Conservation (phyloP, 2,329 filamentous ascomycete species). For the Didymella exigua region DNA sequence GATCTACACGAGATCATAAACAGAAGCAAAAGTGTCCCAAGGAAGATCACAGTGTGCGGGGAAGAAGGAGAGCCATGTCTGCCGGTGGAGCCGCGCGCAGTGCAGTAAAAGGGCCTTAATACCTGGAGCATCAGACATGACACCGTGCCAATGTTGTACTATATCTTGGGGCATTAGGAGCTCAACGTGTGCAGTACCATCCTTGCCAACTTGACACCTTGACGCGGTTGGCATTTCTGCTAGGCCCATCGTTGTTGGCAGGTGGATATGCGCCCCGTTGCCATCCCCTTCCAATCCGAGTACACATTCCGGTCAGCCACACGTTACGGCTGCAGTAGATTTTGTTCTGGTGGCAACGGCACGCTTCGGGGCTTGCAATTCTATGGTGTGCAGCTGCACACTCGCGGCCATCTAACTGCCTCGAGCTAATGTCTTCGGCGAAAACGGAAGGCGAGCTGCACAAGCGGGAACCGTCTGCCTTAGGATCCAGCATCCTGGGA, state of each 20-base stretch:
- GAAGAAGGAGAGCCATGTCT: constrained; percentile 6
- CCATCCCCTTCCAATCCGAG: constrained; percentile 1
- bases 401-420: not conserved
- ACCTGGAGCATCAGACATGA: not conserved
- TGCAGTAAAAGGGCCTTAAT: constrained; percentile 11
- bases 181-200: not conserved
- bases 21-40: not conserved
- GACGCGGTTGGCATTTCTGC: constrained; percentile 9
- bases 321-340: not conserved
- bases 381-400: not conserved
- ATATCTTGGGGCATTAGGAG: constrained; percentile 4
- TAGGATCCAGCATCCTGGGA: not conserved
- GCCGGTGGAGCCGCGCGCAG: constrained; percentile 6
- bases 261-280: constrained; percentile 7
- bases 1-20: not conserved
- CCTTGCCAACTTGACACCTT: constrained; percentile 15
- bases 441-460: constrained; percentile 7
- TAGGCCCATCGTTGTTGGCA: constrained; percentile 12
- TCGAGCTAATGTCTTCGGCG: not conserved
- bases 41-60: constrained; percentile 6
- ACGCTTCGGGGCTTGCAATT: not conserved
- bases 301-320: not conserved
- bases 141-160: not conserved
- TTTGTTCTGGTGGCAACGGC: constrained; percentile 1
- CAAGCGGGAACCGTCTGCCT: not conserved